Evolutionary conservation across 2,329 filamentous ascomycete species (phyloP), one percentile per base, ranked within the genome.

Genomic region (Rosellinia necatrix): DNA sequence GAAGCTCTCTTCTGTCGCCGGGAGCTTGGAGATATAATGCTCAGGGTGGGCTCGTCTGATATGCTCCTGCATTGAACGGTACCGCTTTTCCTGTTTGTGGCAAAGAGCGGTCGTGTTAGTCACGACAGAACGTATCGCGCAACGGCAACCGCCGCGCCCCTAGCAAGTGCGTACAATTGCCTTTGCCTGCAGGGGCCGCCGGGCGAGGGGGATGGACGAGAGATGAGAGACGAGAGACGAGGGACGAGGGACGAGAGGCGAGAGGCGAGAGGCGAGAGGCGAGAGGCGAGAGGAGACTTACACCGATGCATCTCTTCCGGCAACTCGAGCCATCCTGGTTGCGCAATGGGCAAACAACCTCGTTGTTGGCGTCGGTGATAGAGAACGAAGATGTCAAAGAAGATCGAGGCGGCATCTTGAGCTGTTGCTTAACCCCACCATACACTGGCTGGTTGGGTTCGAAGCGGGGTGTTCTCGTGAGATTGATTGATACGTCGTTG

Each of bases 61-160:
- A 72, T 99, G 94, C 83, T 99, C 94, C 77, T 97, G 94, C 91
- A 99, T 97, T 62, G 93, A 97, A 74, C 94, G 92, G 78, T 92
- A 99, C 66, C 91, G 85, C 77, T 96, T 96, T 79, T 96, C 91
- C 91, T 96, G 76, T 73, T 54, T 65, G 64, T 63, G 51, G 46
- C 56, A 58, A 63, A 64, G 59, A 53, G 53, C 58, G 53, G 65
- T 70, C 57, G 65, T 57, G 52, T 58, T 48, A 59, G 29, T 38
- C 49, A 34, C 41, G 25, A 24, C 19, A n/a, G 22, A 51, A 25
- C 32, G 24, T 54, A 30, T 52, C 22, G 41, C 42, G 41, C 13
- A 29, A 41, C 50, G 51, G 34, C 22, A 32, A 40, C 30, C 30
- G 43, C 27, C 29, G 42, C 12, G 17, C 27, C 32, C n/a, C 37